Evolutionary conservation across 1,284 basidiomycete genomes (phyloP).

Genomic region (Marasmius fiardii): DNA sequence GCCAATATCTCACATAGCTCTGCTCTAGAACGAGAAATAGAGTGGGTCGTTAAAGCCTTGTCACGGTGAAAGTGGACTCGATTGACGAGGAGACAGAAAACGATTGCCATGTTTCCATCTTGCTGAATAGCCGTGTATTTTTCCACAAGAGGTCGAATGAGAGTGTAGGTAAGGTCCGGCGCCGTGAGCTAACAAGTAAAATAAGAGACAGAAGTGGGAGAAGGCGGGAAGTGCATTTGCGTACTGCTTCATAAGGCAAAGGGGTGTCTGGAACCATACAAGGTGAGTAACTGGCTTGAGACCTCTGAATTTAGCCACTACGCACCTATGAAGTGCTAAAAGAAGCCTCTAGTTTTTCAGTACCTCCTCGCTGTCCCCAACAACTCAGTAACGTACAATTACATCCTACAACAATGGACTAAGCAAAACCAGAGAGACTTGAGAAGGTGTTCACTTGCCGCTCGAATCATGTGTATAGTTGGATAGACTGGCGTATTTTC

Average conservation of each 20-base stretch:
- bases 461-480: conserved; percentile 66
- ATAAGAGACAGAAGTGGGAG: neutral
- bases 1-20: conserved; percentile 88
- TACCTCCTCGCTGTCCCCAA: neutral
- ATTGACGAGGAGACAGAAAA: conserved; percentile 89
- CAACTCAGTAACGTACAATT: conserved; percentile 35
- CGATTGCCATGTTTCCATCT: conserved; percentile 66
- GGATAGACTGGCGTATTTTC: conserved; percentile 65
- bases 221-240: conserved; percentile 14
- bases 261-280: conserved; percentile 69
- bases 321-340: conserved; percentile 62
- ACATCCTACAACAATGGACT: conserved; percentile 44
- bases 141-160: conserved; percentile 71
- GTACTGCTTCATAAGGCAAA: conserved; percentile 68
- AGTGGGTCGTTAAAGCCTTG: conserved; percentile 58
- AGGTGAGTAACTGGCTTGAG: conserved; percentile 9
- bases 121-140: conserved; percentile 68
- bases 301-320: conserved; percentile 5
- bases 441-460: conserved; percentile 32
- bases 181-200: conserved; percentile 53
- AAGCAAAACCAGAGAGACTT: conserved; percentile 9
- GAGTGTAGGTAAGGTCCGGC: conserved; percentile 85
- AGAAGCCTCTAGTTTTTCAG: neutral
- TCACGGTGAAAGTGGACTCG: conserved; percentile 84
- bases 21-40: conserved; percentile 75